Conservation (phyloP, 2,329 filamentous ascomycete genomes). For the Alternaria consortialis region DNA sequence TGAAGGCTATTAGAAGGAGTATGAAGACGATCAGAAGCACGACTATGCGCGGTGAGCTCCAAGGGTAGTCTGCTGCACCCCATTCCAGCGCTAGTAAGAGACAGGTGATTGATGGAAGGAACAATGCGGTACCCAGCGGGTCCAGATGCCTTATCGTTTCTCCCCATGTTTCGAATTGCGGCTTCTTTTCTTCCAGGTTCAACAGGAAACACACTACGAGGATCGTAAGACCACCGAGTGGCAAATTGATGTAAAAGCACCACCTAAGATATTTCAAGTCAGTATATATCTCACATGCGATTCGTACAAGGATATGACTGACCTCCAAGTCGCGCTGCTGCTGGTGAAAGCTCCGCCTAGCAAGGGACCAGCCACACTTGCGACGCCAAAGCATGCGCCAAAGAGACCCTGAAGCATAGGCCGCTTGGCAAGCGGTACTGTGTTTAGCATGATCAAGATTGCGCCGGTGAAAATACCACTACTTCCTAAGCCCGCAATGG, state of each 20-base stretch:
- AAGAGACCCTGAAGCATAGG: constrained; percentile 54
- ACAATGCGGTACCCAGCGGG: constrained; percentile 51
- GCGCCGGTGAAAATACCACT: constrained; percentile 47
- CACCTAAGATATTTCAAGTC: constrained; percentile 35
- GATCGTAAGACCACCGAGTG: constrained; percentile 57
- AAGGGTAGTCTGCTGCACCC: constrained; percentile 57
- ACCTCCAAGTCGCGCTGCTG: constrained; percentile 50
- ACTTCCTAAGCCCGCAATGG: constrained; percentile 42
- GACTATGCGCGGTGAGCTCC: constrained; percentile 54
- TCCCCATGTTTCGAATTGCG: constrained; percentile 36
- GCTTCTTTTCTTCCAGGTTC: constrained; percentile 44
- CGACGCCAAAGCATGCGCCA: constrained; percentile 51
- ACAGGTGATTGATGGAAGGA: constrained; percentile 57
- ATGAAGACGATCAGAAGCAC: constrained; percentile 54
- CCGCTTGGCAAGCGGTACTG: constrained; percentile 53
- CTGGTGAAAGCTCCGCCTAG: constrained; percentile 57
- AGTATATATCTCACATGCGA: neutral
- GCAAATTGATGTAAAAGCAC: constrained; percentile 62
- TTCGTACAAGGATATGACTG: neutral
- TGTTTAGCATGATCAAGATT: constrained; percentile 46
- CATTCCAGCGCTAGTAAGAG: constrained; percentile 59
- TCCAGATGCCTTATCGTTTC: constrained; percentile 54
- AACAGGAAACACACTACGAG: constrained; percentile 46
- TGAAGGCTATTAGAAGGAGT: constrained; percentile 51
- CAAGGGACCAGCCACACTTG: constrained; percentile 55